phyloP scores from a whole-genome alignment of 176 grass and related monocot species.

The Lolium rigidum region DNA sequence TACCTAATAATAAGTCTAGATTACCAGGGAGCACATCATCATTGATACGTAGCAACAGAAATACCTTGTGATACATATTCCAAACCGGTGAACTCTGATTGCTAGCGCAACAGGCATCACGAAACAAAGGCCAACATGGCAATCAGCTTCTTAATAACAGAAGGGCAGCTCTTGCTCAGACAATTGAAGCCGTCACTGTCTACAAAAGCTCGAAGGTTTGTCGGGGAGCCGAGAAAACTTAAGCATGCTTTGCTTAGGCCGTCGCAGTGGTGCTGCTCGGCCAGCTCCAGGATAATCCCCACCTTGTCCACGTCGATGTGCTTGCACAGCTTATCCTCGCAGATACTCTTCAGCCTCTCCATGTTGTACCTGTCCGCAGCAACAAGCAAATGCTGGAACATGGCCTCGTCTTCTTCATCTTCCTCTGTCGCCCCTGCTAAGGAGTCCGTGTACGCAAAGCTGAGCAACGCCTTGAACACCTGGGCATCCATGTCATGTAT shows the following conservation, averaged over 20 bases:
- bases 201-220: background rate
- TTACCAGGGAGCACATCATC: background rate
- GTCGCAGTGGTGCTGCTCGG: background rate
- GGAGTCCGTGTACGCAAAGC: background rate
- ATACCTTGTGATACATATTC: background rate
- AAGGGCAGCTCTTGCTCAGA: background rate
- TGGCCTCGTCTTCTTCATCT: background rate
- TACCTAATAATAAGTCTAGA: no score
- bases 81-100: background rate
- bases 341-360: background rate
- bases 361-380: background rate
- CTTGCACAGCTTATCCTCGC: background rate
- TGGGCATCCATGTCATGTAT: background rate
- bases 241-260: background rate
- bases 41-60: background rate
- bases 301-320: background rate
- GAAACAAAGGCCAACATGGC: background rate
- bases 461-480: slow-evolving; percentile 1
- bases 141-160: slow-evolving; percentile 7
- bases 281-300: background rate
- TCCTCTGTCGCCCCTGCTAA: background rate
- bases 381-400: background rate
- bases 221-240: background rate
- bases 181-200: background rate
- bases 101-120: background rate